Evolutionary conservation across 305 asterid species (phyloP), one percentile per base, ranked within the genome.

Genomic region (Fraxinus dipetala): DNA sequence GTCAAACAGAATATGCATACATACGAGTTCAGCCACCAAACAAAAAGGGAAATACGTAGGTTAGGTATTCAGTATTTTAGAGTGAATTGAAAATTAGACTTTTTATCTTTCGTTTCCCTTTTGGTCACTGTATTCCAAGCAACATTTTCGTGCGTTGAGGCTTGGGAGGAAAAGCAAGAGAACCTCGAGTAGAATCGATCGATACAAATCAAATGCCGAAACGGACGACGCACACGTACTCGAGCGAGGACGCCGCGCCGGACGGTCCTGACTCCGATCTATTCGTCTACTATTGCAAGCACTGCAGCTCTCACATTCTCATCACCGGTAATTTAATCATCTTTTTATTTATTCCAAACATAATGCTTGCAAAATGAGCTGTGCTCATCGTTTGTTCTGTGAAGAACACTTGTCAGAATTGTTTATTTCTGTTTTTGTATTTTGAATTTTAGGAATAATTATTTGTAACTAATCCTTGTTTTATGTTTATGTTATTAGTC

Each of bases 241-340:
- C 99, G 18, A 94, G 98, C 89, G 99, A 94, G 86, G 99, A 94
- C 81, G 99, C 99, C 32, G 91, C 89, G 48, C 94, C 97, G 8
- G 97, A 92, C 70, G 95, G 96, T 5, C 93, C 97, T 0, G 91
- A 94, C 77, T 94, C 99, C 79, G 98, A 95, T 86, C 98, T 95
- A 84, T 95, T 93, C 85, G 97, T 95, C 80, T 95, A 95, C 86
- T 95, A 94, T 86, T 95, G 99, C 95, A 95, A 94, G 87, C 97
- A 90, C 89, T 94, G 99, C 88, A 90, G 94, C 84, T 92, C 94
- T 38, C 99, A 95, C 84, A 98, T 95, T 88, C 99, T 95, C 86
- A 95, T 95, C 86, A 94, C 99, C 78, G 99, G 98, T 93, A 77
- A 54, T 77, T 88, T 70, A 54, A 76, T 72, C 82, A 67, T 26